Evolutionary conservation across 176 grass and related monocot species (phyloP).

Genomic region (Zea luxurians): DNA sequence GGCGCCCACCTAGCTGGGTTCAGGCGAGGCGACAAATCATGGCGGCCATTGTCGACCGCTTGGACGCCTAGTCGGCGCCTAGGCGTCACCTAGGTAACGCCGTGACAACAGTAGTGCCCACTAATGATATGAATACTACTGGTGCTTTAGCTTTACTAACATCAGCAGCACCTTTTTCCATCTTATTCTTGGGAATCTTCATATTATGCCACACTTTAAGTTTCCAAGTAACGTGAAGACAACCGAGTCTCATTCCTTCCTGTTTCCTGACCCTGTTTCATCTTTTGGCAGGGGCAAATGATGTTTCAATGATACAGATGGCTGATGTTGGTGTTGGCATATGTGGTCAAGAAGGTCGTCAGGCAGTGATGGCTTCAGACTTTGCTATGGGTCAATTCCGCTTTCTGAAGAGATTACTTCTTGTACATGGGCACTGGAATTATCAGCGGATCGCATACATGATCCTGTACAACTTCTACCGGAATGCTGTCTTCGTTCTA

Average conservation of each 20-base stretch:
- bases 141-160: background rate
- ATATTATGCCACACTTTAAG: background rate
- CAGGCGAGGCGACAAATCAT: no score
- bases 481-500: conserved; percentile 96
- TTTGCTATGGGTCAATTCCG: conserved; percentile 99
- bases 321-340: conserved; percentile 99
- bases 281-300: conserved; percentile 82
- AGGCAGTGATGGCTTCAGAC: conserved; percentile 99
- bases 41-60: no score
- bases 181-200: conserved; percentile 7
- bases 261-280: conserved; percentile 25
- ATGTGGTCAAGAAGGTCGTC: conserved; percentile 99
- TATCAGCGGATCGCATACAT: conserved; percentile 98
- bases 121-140: background rate
- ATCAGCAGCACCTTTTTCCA: background rate
- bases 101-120: background rate
- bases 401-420: conserved; percentile 98
- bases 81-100: no score
- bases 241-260: background rate
- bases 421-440: conserved; percentile 99
- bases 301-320: conserved; percentile 99
- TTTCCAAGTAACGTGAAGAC: background rate
- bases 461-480: conserved; percentile 97
- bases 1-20: no score
- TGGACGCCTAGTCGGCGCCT: no score